Percentiles rank a stretch among this genome's conserved stretches.
These are phyloP conservation scores for Talaromyces marneffei DNA, from an alignment of 2,329 filamentous ascomycete genomes.

Conservation along the genomic window DNA sequence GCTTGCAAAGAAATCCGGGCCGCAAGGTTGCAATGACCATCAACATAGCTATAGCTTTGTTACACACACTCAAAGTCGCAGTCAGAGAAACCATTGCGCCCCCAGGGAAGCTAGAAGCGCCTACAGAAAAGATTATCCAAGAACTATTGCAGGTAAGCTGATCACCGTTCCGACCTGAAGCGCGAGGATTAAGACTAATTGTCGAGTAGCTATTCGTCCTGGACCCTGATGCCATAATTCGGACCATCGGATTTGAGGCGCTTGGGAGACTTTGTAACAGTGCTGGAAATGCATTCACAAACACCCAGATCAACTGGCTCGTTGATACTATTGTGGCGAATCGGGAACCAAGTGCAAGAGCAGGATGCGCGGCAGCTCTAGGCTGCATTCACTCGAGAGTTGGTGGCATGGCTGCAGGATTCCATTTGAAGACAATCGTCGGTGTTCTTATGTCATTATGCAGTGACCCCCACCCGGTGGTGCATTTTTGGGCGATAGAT, in stretches of 20 bases:
- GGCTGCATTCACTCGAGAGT: constrained; percentile 93
- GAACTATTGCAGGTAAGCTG: constrained; percentile 63
- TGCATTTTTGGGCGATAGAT: constrained; percentile 95
- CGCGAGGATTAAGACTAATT: constrained; percentile 6
- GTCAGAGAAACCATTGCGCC: constrained; percentile 71
- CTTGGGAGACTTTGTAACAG: constrained; percentile 77
- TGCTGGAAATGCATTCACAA: constrained; percentile 84
- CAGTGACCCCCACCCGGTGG: constrained; percentile 88
- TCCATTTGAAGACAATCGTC: constrained; percentile 95
- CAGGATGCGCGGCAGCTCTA: constrained; percentile 88
- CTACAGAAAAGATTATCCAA: constrained; percentile 67
- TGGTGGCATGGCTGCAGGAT: constrained; percentile 93
- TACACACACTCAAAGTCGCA: constrained; percentile 75
- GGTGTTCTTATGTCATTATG: constrained; percentile 96
- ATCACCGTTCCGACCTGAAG: background rate
- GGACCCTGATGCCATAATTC: constrained; percentile 77
- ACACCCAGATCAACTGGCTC: constrained; percentile 80
- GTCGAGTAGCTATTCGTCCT: constrained; percentile 60
- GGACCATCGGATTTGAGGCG: constrained; percentile 77
- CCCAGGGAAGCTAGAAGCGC: constrained; percentile 65
- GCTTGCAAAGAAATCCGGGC: constrained; percentile 76
- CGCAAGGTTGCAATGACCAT: constrained; percentile 85
- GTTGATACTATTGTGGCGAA: constrained; percentile 93
- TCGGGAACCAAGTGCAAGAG: constrained; percentile 83
- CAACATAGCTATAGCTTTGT: constrained; percentile 77